A percentile compares a stretch with the other conserved stretches of the same genome.
Evolutionary conservation across 176 grass and related monocot species (phyloP).

Genomic region (Carex littledalei): DNA sequence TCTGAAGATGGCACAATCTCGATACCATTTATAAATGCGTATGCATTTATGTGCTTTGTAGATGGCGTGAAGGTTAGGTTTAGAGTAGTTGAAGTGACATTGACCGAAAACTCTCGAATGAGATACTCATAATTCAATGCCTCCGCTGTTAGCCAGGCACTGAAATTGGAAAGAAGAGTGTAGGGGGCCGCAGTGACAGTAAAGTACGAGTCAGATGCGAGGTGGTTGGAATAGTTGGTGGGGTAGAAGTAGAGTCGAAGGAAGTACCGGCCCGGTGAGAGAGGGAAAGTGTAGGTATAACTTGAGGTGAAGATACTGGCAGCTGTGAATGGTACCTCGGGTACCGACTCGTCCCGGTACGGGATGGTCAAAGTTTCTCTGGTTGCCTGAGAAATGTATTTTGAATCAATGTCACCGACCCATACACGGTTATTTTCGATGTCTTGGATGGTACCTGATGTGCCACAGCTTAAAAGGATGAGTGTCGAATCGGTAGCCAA

Average conservation of each 20-base stretch:
- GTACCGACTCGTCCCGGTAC: slow-evolving; percentile 22
- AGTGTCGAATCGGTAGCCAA: neutral
- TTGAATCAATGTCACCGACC: slow-evolving; percentile 37
- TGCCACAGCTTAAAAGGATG: slow-evolving; percentile 49
- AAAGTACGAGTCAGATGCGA: slow-evolving; percentile 32
- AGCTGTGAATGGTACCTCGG: neutral
- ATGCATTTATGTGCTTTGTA: slow-evolving; percentile 14
- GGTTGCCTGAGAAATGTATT: slow-evolving; percentile 35
- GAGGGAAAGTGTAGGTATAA: slow-evolving; percentile 58
- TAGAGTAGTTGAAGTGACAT: slow-evolving; percentile 31
- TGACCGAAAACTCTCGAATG: slow-evolving; percentile 48
- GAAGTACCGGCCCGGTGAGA: slow-evolving; percentile 43
- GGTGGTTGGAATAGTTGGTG: slow-evolving; percentile 10
- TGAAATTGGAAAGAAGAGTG: slow-evolving; percentile 50
- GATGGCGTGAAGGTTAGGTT: slow-evolving; percentile 51
- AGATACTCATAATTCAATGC: slow-evolving; percentile 1
- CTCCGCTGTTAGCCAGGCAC: slow-evolving; percentile 28
- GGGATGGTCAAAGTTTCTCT: neutral
- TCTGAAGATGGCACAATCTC: slow-evolving; percentile 52
- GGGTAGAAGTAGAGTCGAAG: slow-evolving; percentile 79
- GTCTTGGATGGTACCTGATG: neutral
- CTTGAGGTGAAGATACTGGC: slow-evolving; percentile 45
- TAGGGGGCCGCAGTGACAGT: slow-evolving; percentile 16
- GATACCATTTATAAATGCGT: slow-evolving; percentile 72
- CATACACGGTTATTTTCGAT: slow-evolving; percentile 17